A percentile compares a stretch with the other conserved stretches of the same genome.
Conservation (phyloP, 2,329 filamentous ascomycete species). For the Graphiopsis chlorocephala region DNA sequence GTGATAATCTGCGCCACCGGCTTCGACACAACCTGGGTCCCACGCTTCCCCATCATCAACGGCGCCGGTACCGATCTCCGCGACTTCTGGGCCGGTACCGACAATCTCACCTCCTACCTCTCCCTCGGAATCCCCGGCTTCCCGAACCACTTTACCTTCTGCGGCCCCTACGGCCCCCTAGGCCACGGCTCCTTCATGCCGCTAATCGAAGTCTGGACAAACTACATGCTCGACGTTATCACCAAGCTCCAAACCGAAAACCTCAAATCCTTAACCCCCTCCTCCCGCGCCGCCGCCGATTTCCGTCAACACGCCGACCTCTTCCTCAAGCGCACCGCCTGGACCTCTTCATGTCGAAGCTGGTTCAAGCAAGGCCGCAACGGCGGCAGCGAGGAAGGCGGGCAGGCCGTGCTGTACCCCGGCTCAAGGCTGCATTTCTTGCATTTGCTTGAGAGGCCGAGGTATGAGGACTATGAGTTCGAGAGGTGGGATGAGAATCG, state of each 20-base stretch:
- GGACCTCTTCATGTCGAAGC: constrained; percentile 34
- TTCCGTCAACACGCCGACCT: constrained; percentile 43
- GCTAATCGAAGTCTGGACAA: constrained; percentile 40
- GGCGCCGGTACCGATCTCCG: constrained; percentile 32
- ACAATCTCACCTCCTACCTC: constrained; percentile 42
- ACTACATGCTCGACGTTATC: constrained; percentile 41
- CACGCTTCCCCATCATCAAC: constrained; percentile 33
- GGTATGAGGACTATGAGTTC: constrained; percentile 45
- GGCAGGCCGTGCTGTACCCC: constrained; percentile 40
- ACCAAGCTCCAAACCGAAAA: constrained; percentile 42
- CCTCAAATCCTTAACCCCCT: constrained; percentile 40
- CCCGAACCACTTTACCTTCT: constrained; percentile 46
- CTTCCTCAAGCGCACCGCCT: constrained; percentile 40
- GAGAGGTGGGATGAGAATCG: constrained; percentile 40
- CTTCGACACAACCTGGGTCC: constrained; percentile 37
- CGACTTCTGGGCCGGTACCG: constrained; percentile 36
- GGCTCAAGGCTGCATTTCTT: constrained; percentile 40
- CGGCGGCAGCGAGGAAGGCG: constrained; percentile 25
- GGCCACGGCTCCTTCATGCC: constrained; percentile 43
- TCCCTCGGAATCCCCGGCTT: constrained; percentile 41
- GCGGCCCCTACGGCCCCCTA: constrained; percentile 42
- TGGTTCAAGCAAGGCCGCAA: constrained; percentile 39
- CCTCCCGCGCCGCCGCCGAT: constrained; percentile 30
- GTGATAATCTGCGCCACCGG: constrained; percentile 40
- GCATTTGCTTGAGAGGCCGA: constrained; percentile 35